A percentile compares a stretch with the other conserved stretches of the same genome.
These are phyloP conservation scores for Mycena indigotica DNA, from an alignment of 768 basidiomycete species.

Conservation along the genomic window DNA sequence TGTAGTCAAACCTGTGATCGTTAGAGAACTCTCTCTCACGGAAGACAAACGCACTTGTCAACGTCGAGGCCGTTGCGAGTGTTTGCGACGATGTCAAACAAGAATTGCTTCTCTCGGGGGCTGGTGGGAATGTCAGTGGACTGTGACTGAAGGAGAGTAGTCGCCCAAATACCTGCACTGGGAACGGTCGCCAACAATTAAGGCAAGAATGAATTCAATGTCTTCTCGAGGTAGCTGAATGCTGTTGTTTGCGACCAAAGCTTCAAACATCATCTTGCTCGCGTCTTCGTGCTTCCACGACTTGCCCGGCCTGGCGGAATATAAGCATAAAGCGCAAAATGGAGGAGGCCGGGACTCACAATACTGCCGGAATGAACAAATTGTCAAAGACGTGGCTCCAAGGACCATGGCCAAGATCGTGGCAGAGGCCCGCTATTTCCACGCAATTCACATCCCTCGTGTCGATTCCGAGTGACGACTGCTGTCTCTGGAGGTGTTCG, in stretches of 20 bases:
- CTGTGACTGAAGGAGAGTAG: neutral
- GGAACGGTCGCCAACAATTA: conserved; percentile 65
- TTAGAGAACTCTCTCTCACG: too few relatives aligned
- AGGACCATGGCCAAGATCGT: conserved; percentile 81
- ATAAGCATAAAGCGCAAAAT: conserved; percentile 47
- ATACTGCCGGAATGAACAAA: conserved; percentile 62
- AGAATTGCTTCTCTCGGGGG: conserved; percentile 61
- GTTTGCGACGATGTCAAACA: conserved; percentile 88
- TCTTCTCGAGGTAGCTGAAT: conserved; percentile 57
- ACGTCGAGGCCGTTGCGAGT: conserved; percentile 82
- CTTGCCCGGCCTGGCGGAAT: conserved; percentile 32
- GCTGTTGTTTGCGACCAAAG: conserved; percentile 58
- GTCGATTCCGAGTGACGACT: conserved; percentile 66
- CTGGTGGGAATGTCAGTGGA: conserved; percentile 10
- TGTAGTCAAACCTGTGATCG: conserved; percentile 79
- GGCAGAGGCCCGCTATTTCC: conserved; percentile 81
- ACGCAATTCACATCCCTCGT: conserved; percentile 78
- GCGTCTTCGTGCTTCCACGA: conserved; percentile 80
- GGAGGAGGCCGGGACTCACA: neutral
- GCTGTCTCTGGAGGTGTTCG: conserved; percentile 54
- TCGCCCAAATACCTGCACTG: conserved; percentile 58
- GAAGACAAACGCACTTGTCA: conserved; percentile 62
- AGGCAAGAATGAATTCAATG: conserved; percentile 67
- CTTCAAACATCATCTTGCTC: conserved; percentile 82
- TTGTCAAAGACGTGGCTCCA: conserved; percentile 87